A percentile compares a stretch with the other conserved stretches of the same genome.
Conservation (phyloP, 1,284 basidiomycete genomes). For the Boletellus deceptivus region DNA sequence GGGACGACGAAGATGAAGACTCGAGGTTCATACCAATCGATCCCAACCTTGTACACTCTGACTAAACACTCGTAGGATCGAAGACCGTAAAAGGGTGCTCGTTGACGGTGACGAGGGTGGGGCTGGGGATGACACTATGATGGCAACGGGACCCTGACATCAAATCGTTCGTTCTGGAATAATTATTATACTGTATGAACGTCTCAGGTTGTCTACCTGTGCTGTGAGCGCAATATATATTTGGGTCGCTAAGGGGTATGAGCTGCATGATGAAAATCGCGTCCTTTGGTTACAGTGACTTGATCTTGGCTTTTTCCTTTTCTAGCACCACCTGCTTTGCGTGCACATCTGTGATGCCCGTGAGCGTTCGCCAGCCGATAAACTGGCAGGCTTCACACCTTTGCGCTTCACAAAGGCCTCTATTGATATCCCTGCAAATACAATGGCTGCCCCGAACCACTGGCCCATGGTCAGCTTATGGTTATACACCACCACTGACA, state of each 20-base stretch:
- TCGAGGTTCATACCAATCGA: conserved; percentile 37
- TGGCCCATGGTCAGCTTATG: conserved; percentile 84
- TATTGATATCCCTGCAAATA: conserved; percentile 91
- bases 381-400: conserved; percentile 44
- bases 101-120: conserved; percentile 36
- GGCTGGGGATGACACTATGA: conserved; percentile 26
- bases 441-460: conserved; percentile 88
- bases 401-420: conserved; percentile 88
- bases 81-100: conserved; percentile 51
- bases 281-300: conserved; percentile 56
- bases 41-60: background rate
- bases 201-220: conserved; percentile 14
- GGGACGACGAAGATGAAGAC: conserved; percentile 67
- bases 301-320: conserved; percentile 78
- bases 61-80: conserved; percentile 36
- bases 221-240: conserved; percentile 14
- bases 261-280: conserved; percentile 1
- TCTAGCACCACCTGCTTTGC: conserved; percentile 75
- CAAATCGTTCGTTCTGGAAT: conserved; percentile 3
- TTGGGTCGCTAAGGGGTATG: conserved; percentile 18
- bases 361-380: conserved; percentile 1
- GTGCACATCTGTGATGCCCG: conserved; percentile 59
- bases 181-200: conserved; percentile 30
- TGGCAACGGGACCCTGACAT: conserved; percentile 31
- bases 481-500: conserved; percentile 91